Percentiles rank a stretch among this genome's conserved stretches.
Evolutionary conservation across 2,329 filamentous ascomycete genomes (phyloP).

Genomic region (Aspergillus neotritici): DNA sequence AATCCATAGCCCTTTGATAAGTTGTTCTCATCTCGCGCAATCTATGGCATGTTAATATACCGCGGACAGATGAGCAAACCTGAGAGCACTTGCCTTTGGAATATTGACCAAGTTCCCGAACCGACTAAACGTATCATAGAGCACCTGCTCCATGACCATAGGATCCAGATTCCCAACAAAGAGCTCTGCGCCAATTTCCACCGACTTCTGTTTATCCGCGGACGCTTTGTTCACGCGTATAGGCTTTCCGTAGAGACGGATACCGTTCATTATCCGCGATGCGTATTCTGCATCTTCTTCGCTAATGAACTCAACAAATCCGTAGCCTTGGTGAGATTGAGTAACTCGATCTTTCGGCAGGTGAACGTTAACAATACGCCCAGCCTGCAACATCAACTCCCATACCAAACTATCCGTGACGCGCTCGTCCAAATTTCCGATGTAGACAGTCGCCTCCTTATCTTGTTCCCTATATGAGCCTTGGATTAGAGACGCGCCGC

Average conservation of each 20-base stretch:
- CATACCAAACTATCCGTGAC: constrained; percentile 85
- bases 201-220: constrained; percentile 88
- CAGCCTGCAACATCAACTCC: constrained; percentile 97
- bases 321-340: constrained; percentile 93
- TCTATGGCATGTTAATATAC: constrained; percentile 36
- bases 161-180: constrained; percentile 94
- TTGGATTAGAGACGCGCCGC: constrained; percentile 16
- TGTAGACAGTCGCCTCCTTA: constrained; percentile 96
- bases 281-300: constrained; percentile 96
- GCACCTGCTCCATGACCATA: constrained; percentile 89
- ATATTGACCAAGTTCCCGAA: constrained; percentile 80
- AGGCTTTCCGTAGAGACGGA: constrained; percentile 87
- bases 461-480: constrained; percentile 76
- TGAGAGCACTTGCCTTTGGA: constrained; percentile 63
- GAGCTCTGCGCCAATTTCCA: constrained; percentile 92
- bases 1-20: constrained; percentile 95
- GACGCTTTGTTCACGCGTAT: constrained; percentile 92
- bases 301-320: constrained; percentile 96
- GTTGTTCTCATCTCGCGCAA: constrained; percentile 79
- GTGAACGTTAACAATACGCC: constrained; percentile 95
- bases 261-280: constrained; percentile 91
- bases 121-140: constrained; percentile 90
- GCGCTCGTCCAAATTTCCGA: constrained; percentile 97
- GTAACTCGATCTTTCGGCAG: constrained; percentile 97
- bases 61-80: background rate